Evolutionary conservation across 2,329 filamentous ascomycete genomes (phyloP), one percentile per base, ranked within the genome.

Genomic region (Paraconiothyrium sp.): DNA sequence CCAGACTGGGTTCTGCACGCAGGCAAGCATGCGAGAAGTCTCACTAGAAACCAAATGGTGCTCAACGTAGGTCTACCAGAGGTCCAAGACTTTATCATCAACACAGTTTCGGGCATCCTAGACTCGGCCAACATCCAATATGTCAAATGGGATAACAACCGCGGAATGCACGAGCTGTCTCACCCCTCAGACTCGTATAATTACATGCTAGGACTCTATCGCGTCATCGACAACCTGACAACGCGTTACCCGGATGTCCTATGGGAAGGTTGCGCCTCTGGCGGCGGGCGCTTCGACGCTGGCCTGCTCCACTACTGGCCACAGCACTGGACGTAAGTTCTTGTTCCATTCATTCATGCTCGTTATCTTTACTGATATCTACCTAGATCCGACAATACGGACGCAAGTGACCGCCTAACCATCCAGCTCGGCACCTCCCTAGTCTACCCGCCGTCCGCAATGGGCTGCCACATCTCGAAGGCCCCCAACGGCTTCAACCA

Each of bases 81-180:
- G 62, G 88, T 90, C 0, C 88, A 90, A 64, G 83, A 89, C 1
- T 89, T 84, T 61, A 84, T 90, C 68, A 88, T 90, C 65, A 73
- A 80, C 0, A 81, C 83, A 0, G 79, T 90, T 3, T 82, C 86
- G 2, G 76, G 80, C 3, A 80, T 90, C 7, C 81, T 90, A 20
- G 79, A 84, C 48, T 83, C 79, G 1, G 82, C 84, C 0, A 78
- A 84, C 27, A 84, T 90, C 50, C 76, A 78, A 10, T 90, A 90
- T 62, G 83, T 90, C 62, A 90, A 90, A 66, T 90, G 88, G 88
- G 88, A 90, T 65, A 88, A 89, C 74, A 90, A 90, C 75, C 80
- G 88, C 5, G 88, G 84, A 0, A 87, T 89, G 48, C 86, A 90
- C 69, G 88, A 90, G 73, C 82, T 82, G 49, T 77, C 86, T 0